Conservation (phyloP, 148 eudicot genomes). For the Vaccinium darrowii region DNA sequence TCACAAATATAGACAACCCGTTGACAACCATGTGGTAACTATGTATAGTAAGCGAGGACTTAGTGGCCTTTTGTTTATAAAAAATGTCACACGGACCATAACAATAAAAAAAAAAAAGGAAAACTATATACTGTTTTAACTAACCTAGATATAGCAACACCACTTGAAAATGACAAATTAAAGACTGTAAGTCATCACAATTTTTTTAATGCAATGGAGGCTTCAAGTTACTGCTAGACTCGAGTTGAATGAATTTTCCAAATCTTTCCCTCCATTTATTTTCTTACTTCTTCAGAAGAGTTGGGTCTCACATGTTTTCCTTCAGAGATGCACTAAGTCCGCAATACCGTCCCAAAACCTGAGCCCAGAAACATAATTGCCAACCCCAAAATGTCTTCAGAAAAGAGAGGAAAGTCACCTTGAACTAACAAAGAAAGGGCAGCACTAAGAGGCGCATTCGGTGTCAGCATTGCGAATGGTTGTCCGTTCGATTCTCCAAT, state of each 20-base stretch:
- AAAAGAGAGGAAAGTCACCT: constrained; percentile 44
- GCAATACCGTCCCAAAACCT: background rate
- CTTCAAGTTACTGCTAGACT: background rate
- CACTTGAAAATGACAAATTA: background rate
- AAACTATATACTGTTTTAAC: background rate
- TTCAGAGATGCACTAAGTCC: background rate
- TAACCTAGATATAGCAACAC: background rate
- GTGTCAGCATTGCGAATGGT: constrained; percentile 79
- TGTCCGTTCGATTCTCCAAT: constrained; percentile 68
- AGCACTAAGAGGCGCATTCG: constrained; percentile 67
- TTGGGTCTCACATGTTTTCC: background rate
- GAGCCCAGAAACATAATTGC: background rate
- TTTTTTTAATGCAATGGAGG: background rate
- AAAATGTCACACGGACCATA: background rate
- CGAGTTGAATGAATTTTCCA: background rate
- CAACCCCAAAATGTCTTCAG: background rate
- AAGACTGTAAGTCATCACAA: background rate
- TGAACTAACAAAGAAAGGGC: constrained; percentile 74
- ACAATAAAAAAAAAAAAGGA: background rate
- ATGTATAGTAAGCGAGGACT: background rate
- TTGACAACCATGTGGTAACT: background rate
- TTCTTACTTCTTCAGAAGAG: background rate
- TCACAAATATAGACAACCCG: background rate
- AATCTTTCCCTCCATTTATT: background rate
- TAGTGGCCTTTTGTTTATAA: background rate